Conservation (phyloP, 106 monocot species). For the Chionographis japonica region DNA sequence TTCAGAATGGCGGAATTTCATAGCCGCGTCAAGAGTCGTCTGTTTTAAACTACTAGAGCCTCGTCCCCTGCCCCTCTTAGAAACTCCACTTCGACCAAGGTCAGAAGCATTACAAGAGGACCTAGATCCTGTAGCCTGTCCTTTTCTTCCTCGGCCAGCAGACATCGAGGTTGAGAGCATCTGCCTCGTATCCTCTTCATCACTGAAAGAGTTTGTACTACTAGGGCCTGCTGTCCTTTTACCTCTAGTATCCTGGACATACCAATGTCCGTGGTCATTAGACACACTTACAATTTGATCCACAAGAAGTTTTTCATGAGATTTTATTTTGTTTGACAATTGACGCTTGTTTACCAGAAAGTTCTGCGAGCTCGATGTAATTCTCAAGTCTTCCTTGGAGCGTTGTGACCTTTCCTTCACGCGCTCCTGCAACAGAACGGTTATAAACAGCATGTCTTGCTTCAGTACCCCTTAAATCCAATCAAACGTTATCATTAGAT, state of each 20-base stretch:
- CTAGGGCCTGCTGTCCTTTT: conserved; percentile 22
- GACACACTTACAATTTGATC: neutral
- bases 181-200: conserved; percentile 69
- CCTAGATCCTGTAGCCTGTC: conserved; percentile 22
- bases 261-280: neutral
- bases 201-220: conserved; percentile 65
- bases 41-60: conserved; percentile 70
- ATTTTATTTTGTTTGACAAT: neutral
- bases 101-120: conserved; percentile 21
- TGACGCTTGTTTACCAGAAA: conserved; percentile 23
- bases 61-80: conserved; percentile 81
- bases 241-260: conserved; percentile 40
- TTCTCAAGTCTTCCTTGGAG: conserved; percentile 37
- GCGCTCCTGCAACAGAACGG: conserved; percentile 61
- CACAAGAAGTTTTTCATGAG: neutral
- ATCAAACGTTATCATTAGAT: conserved; percentile 4
- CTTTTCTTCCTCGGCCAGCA: conserved; percentile 40
- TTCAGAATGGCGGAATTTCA: conserved; percentile 40
- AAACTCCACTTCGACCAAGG: conserved; percentile 25
- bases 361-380: conserved; percentile 35
- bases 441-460: neutral
- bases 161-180: conserved; percentile 39
- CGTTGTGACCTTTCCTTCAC: conserved; percentile 62
- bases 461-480: neutral
- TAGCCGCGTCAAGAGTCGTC: conserved; percentile 62